These are phyloP conservation scores for Suillus weaverae DNA, from an alignment of 768 basidiomycete species.

Conservation along the genomic window DNA sequence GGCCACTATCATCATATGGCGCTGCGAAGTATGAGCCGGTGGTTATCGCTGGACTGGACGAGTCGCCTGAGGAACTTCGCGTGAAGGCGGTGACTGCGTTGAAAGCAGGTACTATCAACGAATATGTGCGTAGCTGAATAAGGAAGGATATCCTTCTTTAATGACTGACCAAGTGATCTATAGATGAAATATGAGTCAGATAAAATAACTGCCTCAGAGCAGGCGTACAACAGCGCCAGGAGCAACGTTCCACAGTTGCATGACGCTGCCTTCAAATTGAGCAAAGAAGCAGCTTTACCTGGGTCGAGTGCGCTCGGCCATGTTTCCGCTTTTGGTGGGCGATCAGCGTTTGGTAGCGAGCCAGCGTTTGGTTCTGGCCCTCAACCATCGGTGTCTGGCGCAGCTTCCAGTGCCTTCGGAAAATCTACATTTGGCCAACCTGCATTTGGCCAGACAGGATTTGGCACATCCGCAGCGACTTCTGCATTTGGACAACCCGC, in stretches of 20 bases:
- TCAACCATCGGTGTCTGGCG: constrained; percentile 34
- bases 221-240: constrained; percentile 47
- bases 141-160: neutral
- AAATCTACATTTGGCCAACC: constrained; percentile 37
- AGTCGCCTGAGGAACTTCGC: constrained; percentile 78
- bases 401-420: constrained; percentile 23
- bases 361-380: constrained; percentile 39
- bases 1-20: constrained; percentile 79
- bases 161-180: constrained; percentile 6
- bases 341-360: constrained; percentile 31
- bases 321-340: constrained; percentile 20
- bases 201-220: constrained; percentile 54
- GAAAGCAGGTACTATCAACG: constrained; percentile 51
- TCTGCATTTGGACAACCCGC: constrained; percentile 32
- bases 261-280: constrained; percentile 52
- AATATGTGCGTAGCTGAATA: constrained; percentile 60
- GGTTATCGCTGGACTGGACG: constrained; percentile 64
- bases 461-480: constrained; percentile 19
- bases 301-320: constrained; percentile 12
- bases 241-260: constrained; percentile 50
- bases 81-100: constrained; percentile 59
- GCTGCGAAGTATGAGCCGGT: constrained; percentile 73
- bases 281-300: constrained; percentile 22
- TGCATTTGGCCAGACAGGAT: constrained; percentile 40
- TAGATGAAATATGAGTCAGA: constrained; percentile 60